Evolutionary conservation across 2,329 filamentous ascomycete genomes (phyloP), one percentile per base, ranked within the genome.

Genomic region (Biscogniauxia marginata): DNA sequence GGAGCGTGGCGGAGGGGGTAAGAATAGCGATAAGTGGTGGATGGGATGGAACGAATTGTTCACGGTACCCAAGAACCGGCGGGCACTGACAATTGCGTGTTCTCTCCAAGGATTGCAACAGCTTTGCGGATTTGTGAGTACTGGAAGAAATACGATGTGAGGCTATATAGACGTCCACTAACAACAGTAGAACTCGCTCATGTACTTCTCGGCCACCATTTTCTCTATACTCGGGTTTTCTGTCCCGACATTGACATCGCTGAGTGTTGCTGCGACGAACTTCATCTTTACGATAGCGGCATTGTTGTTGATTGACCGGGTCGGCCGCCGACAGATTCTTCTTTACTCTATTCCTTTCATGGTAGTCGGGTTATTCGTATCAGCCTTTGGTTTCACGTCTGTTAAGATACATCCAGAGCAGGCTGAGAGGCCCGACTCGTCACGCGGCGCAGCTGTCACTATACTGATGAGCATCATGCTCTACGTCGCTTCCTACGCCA

Each of bases 121-220:
- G 71, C 80, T 96, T 1, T 95, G 90, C 66, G 92, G 90, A 1
- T 95, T 95, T 73, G 84, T 87, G 73, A 73, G 84, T 79, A 30
- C 23, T 23, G 23, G 44, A 23, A 20, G n/a, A 22, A 9, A 11
- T 43, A 19, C 53, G 34, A 49, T 19, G n/a, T 44, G 25, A 13
- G 46, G 11, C 22, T 52, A 39, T 30, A 50, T 58, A 47, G 3
- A 5, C 9, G 7, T 19, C n/a, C 11, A n/a, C 30, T 50, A 25
- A 50, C 19, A 18, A 51, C 53, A 30, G 22, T 62, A 87, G 83
- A 96, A 96, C 75, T 92, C 89, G 9, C 79, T 96, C 24, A 96
- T 96, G 91, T 96, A 96, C 73, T 96, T 91, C 70, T 91, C 89
- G 0, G 89, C 89, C 3, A 92, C 89, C 7, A 91, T 93, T 24